Evolutionary conservation across 306 rosid species (phyloP), one percentile per base, ranked within the genome.

Genomic region (Gynostemma pentaphyllum): DNA sequence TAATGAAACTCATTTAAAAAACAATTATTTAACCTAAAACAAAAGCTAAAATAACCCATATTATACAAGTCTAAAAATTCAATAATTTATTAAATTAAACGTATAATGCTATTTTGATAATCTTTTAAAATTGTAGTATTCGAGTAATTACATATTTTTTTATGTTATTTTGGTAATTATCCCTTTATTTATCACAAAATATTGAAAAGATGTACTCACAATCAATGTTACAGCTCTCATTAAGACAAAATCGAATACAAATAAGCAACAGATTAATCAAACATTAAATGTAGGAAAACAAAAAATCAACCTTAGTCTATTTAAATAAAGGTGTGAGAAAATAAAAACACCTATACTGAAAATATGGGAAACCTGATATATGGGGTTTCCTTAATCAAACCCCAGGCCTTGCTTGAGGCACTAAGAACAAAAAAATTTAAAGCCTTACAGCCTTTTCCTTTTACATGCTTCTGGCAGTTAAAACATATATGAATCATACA

Each of bases 351-450:
- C 66, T 61, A 41, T 41, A 61, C 66, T 39, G 66, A 40, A 32
- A 36, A 39, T 60, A 39, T 40, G n/a, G 37, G 15, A 15, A 60
- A 39, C 49, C 66, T 28, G 3, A 39, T 40, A 60, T 37, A 60
- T 10, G 2, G 48, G 66, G 48, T 2, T 39, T 39, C 49, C 21
- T 2, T 60, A 5, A 22, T 37, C 66, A 59, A 55, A 61, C 69
- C 69, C 69, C 42, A 45, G n/a, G 1, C 69, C 56, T 26, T 29
- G 54, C 56, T 29, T 21, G 56, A 30, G 69, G 57, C 28, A 9
- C 69, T 64, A 42, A 47, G 44, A 27, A 45, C 56, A 64, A 64
- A 64, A 64, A 64, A n/a, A n/a, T n/a, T 64, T 64, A 64, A 64
- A 45, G 57, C 69, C 69, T 47, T 52, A 19, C 56, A 64, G 41